These are phyloP conservation scores for Glarea lozoyensis DNA, from an alignment of 495 filamentous ascomycete species.

Conservation along the genomic window DNA sequence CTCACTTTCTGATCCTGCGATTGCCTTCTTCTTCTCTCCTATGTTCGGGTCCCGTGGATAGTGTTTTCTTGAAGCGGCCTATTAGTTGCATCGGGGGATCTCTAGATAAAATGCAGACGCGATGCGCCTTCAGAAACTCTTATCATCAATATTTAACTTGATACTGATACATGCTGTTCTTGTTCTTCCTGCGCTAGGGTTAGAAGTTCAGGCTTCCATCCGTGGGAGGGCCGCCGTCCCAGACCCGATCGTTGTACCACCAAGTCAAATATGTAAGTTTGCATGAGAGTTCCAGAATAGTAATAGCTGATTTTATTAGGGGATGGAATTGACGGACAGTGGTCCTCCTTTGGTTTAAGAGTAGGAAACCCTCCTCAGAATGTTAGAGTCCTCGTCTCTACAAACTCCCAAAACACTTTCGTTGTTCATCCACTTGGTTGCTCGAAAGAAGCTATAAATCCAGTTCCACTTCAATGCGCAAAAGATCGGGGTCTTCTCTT, in stretches of 20 bases:
- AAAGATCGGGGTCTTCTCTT: constrained; percentile 37
- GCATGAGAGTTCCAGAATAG: not conserved
- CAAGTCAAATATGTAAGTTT: constrained; percentile 25
- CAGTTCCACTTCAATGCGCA: constrained; percentile 30
- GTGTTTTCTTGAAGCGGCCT: not conserved
- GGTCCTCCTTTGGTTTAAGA: constrained; percentile 27
- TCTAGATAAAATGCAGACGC: not conserved
- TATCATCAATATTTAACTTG: not conserved
- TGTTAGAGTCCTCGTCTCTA: constrained; percentile 28
- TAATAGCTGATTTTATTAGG: not conserved
- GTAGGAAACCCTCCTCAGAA: constrained; percentile 30
- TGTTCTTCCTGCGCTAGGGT: too few species aligned
- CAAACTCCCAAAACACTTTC: constrained; percentile 26
- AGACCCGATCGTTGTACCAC: constrained; percentile 24
- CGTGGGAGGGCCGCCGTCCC: not conserved
- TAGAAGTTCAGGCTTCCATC: constrained; percentile 15
- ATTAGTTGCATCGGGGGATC: not conserved
- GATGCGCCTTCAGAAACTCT: not conserved
- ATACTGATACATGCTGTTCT: constrained; percentile 4
- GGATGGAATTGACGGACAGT: constrained; percentile 30
- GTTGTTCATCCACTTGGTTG: constrained; percentile 34
- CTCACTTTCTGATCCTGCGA: too few species aligned
- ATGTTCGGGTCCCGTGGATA: too few species aligned
- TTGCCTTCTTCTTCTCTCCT: too few species aligned
- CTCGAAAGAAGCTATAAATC: constrained; percentile 20